Evolutionary conservation across 352 stramenopile species (phyloP), one percentile per base, ranked within the genome.

Genomic region (Phytopythium delawarense): DNA sequence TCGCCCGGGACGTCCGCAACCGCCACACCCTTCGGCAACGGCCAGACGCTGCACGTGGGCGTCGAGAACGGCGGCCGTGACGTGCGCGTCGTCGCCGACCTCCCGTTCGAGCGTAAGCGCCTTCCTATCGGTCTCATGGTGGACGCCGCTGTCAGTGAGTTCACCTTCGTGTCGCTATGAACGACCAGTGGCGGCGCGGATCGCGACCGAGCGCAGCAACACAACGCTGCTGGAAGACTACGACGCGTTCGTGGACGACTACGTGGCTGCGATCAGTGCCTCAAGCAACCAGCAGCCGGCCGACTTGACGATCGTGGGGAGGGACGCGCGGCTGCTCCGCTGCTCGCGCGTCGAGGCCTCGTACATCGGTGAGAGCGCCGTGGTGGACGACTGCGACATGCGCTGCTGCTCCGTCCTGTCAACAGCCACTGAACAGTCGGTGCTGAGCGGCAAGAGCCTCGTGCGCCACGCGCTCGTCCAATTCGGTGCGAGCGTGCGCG

Each of bases 61-160:
- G 84, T 95, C 32, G 88, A 96, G 52, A 92, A 73, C 18, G 88
- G 88, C 15, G 89, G 89, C 0, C 78, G 88, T 25, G 70, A 92
- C 59, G 59, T 96, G 16, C 73, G 74, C 15, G 65, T 92, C 5
- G 71, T 94, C 13, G 86, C 84, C 1, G 87, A 96, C 44, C 53
- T 96, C 42, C 72, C 84, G 2, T 96, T 94, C 51, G 40, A 60
- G 1, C 52, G 76, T 85, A 59, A 52, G 75, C 40, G 40, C 40
- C n/a, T 63, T 59, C 6, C 59, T 49, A n/a, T 25, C 40, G n/a
- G 2, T 35, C 18, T 2, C n/a, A 13, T 35, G 11, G 18, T 32
- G 1, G 18, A 21, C 13, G 7, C 12, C 8, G 1, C 0, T 11
- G 12, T 4, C 4, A 7, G 46, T 18, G 13, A 5, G 16, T 1